These are phyloP conservation scores for Persicaria maculosa DNA, from an alignment of 148 eudicot genomes.

Conservation along the genomic window DNA sequence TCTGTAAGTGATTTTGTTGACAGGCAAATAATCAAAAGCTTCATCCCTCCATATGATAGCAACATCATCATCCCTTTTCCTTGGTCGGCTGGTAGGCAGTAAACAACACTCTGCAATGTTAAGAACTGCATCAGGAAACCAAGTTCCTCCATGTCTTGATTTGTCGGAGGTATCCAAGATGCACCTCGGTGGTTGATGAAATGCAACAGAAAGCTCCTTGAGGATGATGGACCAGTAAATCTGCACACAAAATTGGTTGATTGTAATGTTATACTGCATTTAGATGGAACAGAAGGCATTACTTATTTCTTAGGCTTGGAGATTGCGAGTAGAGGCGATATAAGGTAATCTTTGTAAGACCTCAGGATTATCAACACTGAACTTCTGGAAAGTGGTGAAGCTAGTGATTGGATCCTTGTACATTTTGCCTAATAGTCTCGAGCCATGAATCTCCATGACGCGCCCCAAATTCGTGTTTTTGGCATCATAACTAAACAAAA, in stretches of 20 bases:
- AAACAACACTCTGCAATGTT: slow-evolving; percentile 85
- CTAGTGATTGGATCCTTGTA: slow-evolving; percentile 81
- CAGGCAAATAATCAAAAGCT: slow-evolving; percentile 42
- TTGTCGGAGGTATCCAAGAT: slow-evolving; percentile 55
- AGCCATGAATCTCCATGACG: slow-evolving; percentile 68
- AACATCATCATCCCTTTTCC: slow-evolving; percentile 50
- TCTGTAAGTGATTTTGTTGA: slow-evolving; percentile 45
- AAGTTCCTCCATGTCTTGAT: slow-evolving; percentile 69
- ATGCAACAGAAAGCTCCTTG: slow-evolving; percentile 57
- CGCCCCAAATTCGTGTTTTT: slow-evolving; percentile 65
- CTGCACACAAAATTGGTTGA: slow-evolving; percentile 24
- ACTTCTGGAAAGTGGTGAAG: slow-evolving; percentile 49
- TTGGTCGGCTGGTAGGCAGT: slow-evolving; percentile 35
- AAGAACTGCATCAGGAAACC: slow-evolving; percentile 84
- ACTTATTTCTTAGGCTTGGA: not conserved
- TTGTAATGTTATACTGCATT: not conserved
- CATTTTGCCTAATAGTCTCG: slow-evolving; percentile 56
- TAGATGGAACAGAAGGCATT: not conserved
- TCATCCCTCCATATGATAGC: slow-evolving; percentile 81
- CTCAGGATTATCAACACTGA: slow-evolving; percentile 68
- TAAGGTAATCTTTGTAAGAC: slow-evolving; percentile 14
- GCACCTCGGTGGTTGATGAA: slow-evolving; percentile 49
- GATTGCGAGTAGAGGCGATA: not conserved
- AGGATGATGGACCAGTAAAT: slow-evolving; percentile 69
- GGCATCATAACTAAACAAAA: slow-evolving; percentile 38